These are phyloP conservation scores for Coemansia sp. DNA, from an alignment of 192 early-diverging fungal genomes.

Conservation along the genomic window DNA sequence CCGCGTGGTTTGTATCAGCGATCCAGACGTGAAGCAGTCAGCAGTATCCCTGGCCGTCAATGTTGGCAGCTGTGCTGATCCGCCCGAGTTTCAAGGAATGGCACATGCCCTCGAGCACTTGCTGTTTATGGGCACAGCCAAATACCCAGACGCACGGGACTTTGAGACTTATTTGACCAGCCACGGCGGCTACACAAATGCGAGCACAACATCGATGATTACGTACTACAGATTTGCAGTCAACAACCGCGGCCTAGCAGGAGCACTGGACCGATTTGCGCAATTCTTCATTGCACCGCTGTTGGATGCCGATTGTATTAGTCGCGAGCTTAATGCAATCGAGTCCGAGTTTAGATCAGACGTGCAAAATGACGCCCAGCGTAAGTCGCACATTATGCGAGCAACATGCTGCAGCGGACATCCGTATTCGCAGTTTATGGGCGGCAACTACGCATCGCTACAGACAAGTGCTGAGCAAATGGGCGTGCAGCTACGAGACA, in stretches of 20 bases:
- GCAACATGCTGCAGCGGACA: slow-evolving; percentile 42
- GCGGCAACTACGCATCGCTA: slow-evolving; percentile 81
- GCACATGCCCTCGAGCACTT: slow-evolving; percentile 75
- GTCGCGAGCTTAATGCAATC: slow-evolving; percentile 85
- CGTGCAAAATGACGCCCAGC: slow-evolving; percentile 65
- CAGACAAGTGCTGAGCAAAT: slow-evolving; percentile 40
- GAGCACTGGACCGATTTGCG: slow-evolving; percentile 69
- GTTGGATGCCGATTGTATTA: slow-evolving; percentile 75
- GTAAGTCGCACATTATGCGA: slow-evolving; percentile 43
- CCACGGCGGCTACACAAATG: slow-evolving; percentile 36
- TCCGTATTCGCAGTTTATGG: slow-evolving; percentile 76
- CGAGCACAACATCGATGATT: slow-evolving; percentile 9
- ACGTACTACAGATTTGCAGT: slow-evolving; percentile 32
- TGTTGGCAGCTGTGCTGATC: slow-evolving; percentile 63
- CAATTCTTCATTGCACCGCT: slow-evolving; percentile 90
- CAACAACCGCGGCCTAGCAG: slow-evolving; percentile 52
- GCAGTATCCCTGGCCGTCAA: slow-evolving; percentile 62
- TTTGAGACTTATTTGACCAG: slow-evolving; percentile 47
- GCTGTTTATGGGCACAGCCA: slow-evolving; percentile 66
- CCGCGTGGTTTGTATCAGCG: slow-evolving; percentile 60
- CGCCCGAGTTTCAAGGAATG: slow-evolving; percentile 60
- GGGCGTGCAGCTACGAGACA: slow-evolving; percentile 73
- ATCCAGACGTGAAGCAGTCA: slow-evolving; percentile 54
- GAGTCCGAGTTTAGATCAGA: slow-evolving; percentile 92
- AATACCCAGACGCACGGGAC: slow-evolving; percentile 68